Evolutionary conservation across 306 rosid species (phyloP), one percentile per base, ranked within the genome.

Genomic region (Vachellia collinsii): DNA sequence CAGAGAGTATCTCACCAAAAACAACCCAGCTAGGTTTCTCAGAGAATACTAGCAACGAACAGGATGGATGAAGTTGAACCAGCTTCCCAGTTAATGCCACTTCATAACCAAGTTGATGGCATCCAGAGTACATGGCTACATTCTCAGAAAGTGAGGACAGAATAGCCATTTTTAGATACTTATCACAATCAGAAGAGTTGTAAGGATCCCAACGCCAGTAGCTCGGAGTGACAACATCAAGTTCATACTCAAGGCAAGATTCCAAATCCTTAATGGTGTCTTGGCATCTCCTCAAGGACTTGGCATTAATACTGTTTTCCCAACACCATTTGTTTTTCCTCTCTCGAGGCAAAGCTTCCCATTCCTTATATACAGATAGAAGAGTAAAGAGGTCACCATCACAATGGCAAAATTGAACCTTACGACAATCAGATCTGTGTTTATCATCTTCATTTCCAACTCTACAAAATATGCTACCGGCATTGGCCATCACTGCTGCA

Each of bases 11-110:
- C 83, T 96, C 97, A 50, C 92, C 79, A 23, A 96, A 96, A 72
- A 96, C 99, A 29, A 96, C 97, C 98, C 99, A 96, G 77, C 83
- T 72, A n/a, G 99, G 99, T 87, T 86, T 90, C 85, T 93, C 88
- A 76, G 89, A 84, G 78, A 90, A 96, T 41, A 96, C 85, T 48
- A 79, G 92, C 84, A 96, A 89, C 25, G 99, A 96, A 85, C 93
- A 89, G 20, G 99, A 89, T 48, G 99, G 99, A 83, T 96, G 99
- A 6, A 96, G 92, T 80, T 88, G 94, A 83, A 90, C 89, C 75
- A 81, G 93, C 39, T 88, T 80, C 41, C 98, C 97, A 39, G 89
- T 91, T 76, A 86, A 66, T 48, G 98, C 98, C 77, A 96, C 99
- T 87, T 90, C 89, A 87, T 92, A 95, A 80, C 99, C 99, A 81